These are phyloP conservation scores for Rhododendron ferrugineum DNA, from an alignment of 148 eudicot genomes.

Conservation along the genomic window DNA sequence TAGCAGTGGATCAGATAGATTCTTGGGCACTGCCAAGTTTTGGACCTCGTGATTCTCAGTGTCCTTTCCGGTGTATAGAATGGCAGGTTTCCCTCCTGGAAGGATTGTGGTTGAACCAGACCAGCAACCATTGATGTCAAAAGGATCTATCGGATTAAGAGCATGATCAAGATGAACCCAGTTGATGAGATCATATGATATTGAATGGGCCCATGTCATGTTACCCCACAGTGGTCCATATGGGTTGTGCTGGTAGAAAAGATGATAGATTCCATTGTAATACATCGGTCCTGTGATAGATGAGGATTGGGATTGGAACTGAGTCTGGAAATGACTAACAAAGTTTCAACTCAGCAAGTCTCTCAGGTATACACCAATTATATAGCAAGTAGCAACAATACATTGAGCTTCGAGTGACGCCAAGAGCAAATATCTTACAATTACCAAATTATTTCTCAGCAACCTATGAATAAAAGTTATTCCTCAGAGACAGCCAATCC, in stretches of 20 bases:
- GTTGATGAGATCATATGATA: conserved; percentile 48
- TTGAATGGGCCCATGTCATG: conserved; percentile 34
- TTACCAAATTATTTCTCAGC: neutral
- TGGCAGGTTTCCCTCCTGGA: conserved; percentile 33
- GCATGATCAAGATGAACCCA: conserved; percentile 46
- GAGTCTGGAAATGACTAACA: neutral
- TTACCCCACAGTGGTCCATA: conserved; percentile 15
- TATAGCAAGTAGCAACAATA: neutral
- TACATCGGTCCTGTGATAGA: conserved; percentile 25
- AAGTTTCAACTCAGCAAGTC: neutral
- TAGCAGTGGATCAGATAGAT: conserved; percentile 45
- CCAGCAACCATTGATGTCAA: conserved; percentile 47
- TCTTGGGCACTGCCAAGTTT: conserved; percentile 44
- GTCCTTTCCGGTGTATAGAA: conserved; percentile 41
- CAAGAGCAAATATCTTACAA: neutral
- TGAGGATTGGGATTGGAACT: neutral
- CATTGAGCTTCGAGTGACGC: neutral
- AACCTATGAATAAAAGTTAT: neutral
- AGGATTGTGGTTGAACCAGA: conserved; percentile 54
- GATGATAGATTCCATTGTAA: conserved; percentile 29
- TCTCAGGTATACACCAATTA: neutral
- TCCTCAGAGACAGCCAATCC: neutral
- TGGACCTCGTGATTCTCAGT: conserved; percentile 21
- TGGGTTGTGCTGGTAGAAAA: conserved; percentile 35
- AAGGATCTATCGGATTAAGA: conserved; percentile 29